A percentile compares a stretch with the other conserved stretches of the same genome.
phyloP scores from a whole-genome alignment of 495 filamentous ascomycete species.

The Achaetomiella virescens region DNA sequence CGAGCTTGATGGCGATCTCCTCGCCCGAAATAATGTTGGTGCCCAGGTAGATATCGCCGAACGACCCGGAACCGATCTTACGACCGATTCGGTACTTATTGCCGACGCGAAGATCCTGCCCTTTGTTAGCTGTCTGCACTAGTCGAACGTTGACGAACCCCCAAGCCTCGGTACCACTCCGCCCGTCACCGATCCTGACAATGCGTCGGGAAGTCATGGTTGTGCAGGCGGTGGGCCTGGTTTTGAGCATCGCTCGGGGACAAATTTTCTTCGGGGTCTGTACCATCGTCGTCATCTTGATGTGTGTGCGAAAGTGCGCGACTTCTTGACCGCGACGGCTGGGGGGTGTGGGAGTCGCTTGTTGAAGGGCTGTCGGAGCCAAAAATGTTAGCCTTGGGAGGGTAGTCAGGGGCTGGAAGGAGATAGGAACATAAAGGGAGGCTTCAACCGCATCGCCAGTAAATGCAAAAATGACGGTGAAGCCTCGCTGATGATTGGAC shows the following conservation, averaged over 20 bases:
- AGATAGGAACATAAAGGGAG: constrained; percentile 2
- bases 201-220: background rate
- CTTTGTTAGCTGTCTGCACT: background rate
- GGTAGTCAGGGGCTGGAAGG: background rate
- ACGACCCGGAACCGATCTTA: constrained; percentile 97
- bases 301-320: background rate
- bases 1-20: constrained; percentile 99
- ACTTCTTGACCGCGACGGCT: background rate
- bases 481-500: background rate
- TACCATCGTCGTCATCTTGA: constrained; percentile 50
- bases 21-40: constrained; percentile 99
- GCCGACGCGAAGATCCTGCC: constrained; percentile 93
- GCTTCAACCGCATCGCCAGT: background rate
- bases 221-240: no score
- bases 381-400: constrained; percentile 1
- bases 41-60: constrained; percentile 98
- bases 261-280: constrained; percentile 11
- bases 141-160: background rate
- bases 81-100: constrained; percentile 99
- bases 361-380: background rate
- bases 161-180: background rate
- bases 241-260: no score
- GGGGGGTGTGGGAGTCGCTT: background rate
- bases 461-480: constrained; percentile 9
- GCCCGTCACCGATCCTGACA: background rate